These are phyloP conservation scores for Leptodontidium sp. DNA, from an alignment of 2,329 filamentous ascomycete genomes.

Conservation along the genomic window DNA sequence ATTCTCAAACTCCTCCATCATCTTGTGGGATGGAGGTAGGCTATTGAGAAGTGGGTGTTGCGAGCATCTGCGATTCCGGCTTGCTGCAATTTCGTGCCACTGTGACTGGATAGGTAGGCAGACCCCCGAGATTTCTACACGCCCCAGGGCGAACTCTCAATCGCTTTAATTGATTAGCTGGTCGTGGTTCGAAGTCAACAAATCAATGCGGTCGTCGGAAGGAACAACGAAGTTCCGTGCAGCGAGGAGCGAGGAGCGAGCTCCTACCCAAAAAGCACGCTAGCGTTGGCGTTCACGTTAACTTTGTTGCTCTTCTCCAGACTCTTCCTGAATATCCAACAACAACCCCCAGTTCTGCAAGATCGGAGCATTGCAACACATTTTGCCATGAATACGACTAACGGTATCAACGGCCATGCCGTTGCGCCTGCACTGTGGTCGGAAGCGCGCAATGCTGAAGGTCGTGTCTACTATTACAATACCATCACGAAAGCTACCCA, in stretches of 20 bases:
- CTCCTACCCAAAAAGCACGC: not conserved
- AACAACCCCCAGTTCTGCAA: not conserved
- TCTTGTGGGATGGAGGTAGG: constrained; percentile 25
- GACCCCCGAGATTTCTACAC: not conserved
- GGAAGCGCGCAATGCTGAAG: constrained; percentile 82
- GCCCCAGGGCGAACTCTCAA: not conserved
- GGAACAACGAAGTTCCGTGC: constrained; percentile 1
- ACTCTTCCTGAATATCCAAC: not conserved
- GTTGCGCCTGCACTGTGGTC: constrained; percentile 70
- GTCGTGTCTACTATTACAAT: constrained; percentile 92
- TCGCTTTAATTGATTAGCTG: not conserved
- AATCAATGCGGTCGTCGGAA: not conserved
- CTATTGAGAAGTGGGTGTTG: not conserved
- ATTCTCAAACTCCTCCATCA: constrained; percentile 45
- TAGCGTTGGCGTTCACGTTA: not conserved
- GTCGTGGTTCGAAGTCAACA: not conserved
- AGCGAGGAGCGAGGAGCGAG: not conserved
- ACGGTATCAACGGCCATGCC: constrained; percentile 45
- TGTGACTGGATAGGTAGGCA: not conserved
- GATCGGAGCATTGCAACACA: constrained; percentile 1
- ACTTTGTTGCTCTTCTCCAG: not conserved
- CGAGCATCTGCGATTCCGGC: no score
- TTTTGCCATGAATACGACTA: constrained; percentile 42
- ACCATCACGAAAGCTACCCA: constrained; percentile 83
- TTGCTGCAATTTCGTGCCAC: not conserved